Conservation (phyloP, 1,284 basidiomycete genomes). For the Trametes polyzona region DNA sequence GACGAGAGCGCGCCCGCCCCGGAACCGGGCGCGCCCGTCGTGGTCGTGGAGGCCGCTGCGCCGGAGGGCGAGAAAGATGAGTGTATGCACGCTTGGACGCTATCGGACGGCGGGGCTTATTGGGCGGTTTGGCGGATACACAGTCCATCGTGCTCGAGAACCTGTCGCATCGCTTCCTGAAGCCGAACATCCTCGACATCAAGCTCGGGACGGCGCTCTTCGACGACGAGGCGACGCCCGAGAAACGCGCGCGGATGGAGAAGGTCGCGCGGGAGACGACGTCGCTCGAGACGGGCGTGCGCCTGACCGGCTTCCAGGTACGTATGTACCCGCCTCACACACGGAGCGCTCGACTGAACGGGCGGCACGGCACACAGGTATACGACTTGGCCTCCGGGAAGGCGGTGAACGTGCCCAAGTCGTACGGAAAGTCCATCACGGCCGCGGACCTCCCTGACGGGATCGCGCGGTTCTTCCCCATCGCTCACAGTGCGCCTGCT, state of each 20-base stretch:
- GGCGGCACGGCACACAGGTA: slow-evolving; percentile 64
- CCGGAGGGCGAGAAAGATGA: slow-evolving; percentile 52
- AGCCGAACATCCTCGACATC: slow-evolving; percentile 88
- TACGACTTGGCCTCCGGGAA: slow-evolving; percentile 63
- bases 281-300: slow-evolving; percentile 72
- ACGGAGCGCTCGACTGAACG: no score
- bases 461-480: slow-evolving; percentile 80
- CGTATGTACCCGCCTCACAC: slow-evolving; percentile 31
- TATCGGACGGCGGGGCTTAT: background rate
- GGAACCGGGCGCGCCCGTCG: slow-evolving; percentile 22
- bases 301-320: slow-evolving; percentile 91
- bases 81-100: slow-evolving; percentile 28
- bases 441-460: slow-evolving; percentile 72
- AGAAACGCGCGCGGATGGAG: slow-evolving; percentile 83
- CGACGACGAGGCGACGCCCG: slow-evolving; percentile 68
- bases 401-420: slow-evolving; percentile 70
- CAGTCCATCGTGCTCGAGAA: slow-evolving; percentile 89
- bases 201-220: slow-evolving; percentile 91
- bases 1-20: slow-evolving; percentile 34
- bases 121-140: slow-evolving; percentile 28
- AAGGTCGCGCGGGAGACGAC: slow-evolving; percentile 76
- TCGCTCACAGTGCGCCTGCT: slow-evolving; percentile 33
- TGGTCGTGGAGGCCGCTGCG: slow-evolving; percentile 34
- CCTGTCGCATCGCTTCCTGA: slow-evolving; percentile 69
- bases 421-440: slow-evolving; percentile 82